Percentiles rank a stretch among this genome's conserved stretches.
phyloP scores from a whole-genome alignment of 2,329 filamentous ascomycete species.

The Exophiala lecanii-corni region DNA sequence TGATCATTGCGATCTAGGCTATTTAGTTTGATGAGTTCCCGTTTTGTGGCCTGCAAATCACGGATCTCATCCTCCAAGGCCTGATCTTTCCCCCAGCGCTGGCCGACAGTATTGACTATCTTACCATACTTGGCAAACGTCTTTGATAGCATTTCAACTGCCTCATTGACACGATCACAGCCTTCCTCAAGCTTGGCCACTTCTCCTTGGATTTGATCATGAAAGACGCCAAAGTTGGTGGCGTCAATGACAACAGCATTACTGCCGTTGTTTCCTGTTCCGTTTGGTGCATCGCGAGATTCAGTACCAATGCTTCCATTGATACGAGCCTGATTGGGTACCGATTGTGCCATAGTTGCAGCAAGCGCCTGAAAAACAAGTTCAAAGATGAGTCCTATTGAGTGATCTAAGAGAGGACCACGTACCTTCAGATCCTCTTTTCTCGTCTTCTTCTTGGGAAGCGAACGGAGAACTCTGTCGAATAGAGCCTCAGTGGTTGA shows the following conservation, averaged over 20 bases:
- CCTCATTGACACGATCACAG: background rate
- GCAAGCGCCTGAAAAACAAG: background rate
- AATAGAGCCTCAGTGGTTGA: constrained; percentile 4
- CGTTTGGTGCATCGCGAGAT: background rate
- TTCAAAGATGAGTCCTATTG: background rate
- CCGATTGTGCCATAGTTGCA: constrained; percentile 1
- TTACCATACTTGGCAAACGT: background rate
- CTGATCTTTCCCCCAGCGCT: background rate
- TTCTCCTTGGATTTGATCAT: constrained; percentile 1
- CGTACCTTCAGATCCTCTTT: constrained; percentile 1
- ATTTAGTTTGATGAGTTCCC: background rate
- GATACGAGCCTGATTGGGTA: background rate
- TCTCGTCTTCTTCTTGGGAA: constrained; percentile 1
- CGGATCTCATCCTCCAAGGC: background rate
- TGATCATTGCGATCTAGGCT: background rate
- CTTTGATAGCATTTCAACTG: background rate
- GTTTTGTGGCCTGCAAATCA: background rate
- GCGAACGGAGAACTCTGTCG: background rate
- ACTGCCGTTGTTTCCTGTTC: background rate
- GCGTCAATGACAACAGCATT: background rate
- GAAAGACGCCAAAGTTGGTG: background rate
- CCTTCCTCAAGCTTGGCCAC: background rate
- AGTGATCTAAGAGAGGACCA: background rate
- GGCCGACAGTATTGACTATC: background rate
- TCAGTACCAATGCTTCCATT: background rate